Conservation (phyloP, 495 filamentous ascomycete species). For the Wilcoxina mikolae region DNA sequence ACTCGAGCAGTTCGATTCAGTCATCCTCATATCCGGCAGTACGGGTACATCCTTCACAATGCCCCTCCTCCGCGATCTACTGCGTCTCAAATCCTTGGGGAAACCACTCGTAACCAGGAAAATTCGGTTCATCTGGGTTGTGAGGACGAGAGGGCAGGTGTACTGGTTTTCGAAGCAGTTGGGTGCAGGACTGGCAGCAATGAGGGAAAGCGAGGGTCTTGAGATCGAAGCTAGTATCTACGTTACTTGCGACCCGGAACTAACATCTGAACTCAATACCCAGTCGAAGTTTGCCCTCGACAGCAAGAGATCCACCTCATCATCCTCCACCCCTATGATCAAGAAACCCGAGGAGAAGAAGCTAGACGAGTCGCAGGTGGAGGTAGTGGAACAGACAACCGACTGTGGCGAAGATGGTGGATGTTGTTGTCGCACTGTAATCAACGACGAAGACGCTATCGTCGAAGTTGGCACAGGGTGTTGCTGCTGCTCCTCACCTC, state of each 20-base stretch:
- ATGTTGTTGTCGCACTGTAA: slow-evolving; percentile 40
- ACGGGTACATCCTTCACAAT: slow-evolving; percentile 44
- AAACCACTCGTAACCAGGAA: slow-evolving; percentile 44
- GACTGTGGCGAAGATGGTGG: slow-evolving; percentile 17
- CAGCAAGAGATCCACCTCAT: background rate
- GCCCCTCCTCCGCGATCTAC: slow-evolving; percentile 41
- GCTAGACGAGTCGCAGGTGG: background rate
- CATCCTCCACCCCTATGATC: background rate
- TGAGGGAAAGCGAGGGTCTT: slow-evolving; percentile 27
- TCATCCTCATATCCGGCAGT: slow-evolving; percentile 44
- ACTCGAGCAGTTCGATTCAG: slow-evolving; percentile 45
- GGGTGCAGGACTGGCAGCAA: slow-evolving; percentile 40
- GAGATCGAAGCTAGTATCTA: slow-evolving; percentile 44
- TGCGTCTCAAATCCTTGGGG: slow-evolving; percentile 18
- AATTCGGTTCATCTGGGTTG: slow-evolving; percentile 57
- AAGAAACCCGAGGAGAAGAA: background rate
- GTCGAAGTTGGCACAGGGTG: slow-evolving; percentile 19
- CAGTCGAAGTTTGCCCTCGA: no score
- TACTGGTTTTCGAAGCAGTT: slow-evolving; percentile 53
- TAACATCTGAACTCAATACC: slow-evolving; percentile 11
- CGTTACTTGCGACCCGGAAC: slow-evolving; percentile 43
- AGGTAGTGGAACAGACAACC: background rate
- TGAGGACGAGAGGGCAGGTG: slow-evolving; percentile 54
- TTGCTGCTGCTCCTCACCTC: slow-evolving; percentile 12
- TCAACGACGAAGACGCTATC: slow-evolving; percentile 37